Conservation (phyloP, 1,284 basidiomycete genomes). For the Ustilago nuda region DNA sequence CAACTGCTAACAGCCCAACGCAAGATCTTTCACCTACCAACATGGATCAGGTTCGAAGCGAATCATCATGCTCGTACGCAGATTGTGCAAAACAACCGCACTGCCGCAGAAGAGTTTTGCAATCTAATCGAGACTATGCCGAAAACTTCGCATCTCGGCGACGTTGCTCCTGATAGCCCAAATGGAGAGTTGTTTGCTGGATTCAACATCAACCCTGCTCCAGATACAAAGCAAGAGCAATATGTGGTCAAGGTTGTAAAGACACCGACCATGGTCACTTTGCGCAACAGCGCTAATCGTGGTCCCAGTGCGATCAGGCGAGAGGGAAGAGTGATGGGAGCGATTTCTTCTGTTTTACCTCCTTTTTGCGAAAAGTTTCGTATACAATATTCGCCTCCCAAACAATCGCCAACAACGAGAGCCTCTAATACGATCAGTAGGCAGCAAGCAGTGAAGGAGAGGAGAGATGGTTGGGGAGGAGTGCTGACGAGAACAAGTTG, state of each 20-base stretch:
- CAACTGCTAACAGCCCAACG: constrained; percentile 17
- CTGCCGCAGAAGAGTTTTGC: constrained; percentile 8
- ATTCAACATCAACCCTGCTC: constrained; percentile 12
- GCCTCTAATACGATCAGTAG: not conserved
- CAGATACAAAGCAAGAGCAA: not conserved
- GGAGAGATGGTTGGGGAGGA: constrained; percentile 47
- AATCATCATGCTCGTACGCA: constrained; percentile 20
- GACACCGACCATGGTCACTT: constrained; percentile 17
- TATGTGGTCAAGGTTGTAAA: constrained; percentile 15
- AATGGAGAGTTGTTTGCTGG: constrained; percentile 40
- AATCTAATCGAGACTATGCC: constrained; percentile 8
- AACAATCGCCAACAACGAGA: not conserved
- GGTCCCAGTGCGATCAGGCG: not conserved
- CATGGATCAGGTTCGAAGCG: constrained; percentile 31
- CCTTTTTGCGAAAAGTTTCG: constrained; percentile 15
- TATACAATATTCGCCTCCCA: constrained; percentile 15
- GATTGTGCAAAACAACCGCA: constrained; percentile 14
- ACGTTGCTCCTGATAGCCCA: constrained; percentile 28
- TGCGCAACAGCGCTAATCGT: constrained; percentile 9
- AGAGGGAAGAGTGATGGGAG: not conserved
- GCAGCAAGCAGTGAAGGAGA: constrained; percentile 1
- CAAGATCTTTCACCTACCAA: constrained; percentile 29
- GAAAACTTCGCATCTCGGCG: constrained; percentile 20
- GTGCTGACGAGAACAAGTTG: constrained; percentile 33
- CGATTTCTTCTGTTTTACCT: constrained; percentile 17